Conservation (phyloP, 1,139 yeast species). For the Kurtzmaniella natalensis region DNA sequence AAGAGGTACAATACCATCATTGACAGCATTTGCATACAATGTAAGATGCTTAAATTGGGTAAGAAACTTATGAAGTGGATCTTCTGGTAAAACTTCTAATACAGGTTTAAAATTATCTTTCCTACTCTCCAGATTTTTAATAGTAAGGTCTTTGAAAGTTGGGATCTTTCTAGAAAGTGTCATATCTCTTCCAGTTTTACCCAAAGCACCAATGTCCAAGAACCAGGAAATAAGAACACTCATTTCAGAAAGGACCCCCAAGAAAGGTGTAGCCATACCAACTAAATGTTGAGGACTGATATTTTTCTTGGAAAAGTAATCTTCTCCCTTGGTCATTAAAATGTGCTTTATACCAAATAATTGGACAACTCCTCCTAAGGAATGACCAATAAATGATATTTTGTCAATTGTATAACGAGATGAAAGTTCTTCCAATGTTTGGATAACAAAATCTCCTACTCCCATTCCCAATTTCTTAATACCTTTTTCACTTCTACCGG, state of each 20-base stretch:
- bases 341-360: conserved; percentile 83
- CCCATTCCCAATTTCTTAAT: conserved; percentile 76
- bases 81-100: conserved; percentile 68
- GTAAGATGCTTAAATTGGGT: conserved; percentile 63
- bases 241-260: conserved; percentile 81
- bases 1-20: conserved; percentile 92
- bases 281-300: conserved; percentile 67
- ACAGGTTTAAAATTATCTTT: conserved; percentile 49
- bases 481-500: conserved; percentile 86
- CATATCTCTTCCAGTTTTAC: conserved; percentile 82
- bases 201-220: conserved; percentile 81
- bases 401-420: conserved; percentile 37
- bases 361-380: conserved; percentile 87
- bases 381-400: conserved; percentile 87
- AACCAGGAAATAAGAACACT: conserved; percentile 83
- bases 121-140: conserved; percentile 8
- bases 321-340: conserved; percentile 46
- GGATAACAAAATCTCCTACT: conserved; percentile 67
- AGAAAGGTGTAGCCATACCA: conserved; percentile 79
- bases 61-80: conserved; percentile 69
- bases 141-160: conserved; percentile 11
- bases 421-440: conserved; percentile 38
- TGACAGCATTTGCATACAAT: conserved; percentile 74
- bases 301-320: conserved; percentile 53
- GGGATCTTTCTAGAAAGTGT: conserved; percentile 47